Conservation (phyloP, 2,329 filamentous ascomycete genomes). For the Fusarium solani-melongenae region DNA sequence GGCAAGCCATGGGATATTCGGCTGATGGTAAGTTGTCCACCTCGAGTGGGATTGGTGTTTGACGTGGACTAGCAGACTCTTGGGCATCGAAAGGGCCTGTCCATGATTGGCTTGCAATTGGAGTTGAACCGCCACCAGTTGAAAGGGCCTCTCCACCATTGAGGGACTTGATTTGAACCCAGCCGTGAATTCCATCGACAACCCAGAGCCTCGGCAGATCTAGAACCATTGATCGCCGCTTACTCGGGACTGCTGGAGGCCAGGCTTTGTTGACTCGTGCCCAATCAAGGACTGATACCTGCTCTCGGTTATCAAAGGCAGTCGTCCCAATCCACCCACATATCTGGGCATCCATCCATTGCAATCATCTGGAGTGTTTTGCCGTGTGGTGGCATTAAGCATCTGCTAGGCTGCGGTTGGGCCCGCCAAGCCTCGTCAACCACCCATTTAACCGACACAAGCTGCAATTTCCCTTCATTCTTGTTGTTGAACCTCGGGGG, state of each 20-base stretch:
- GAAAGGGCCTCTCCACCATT: not conserved
- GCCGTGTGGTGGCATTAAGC: conserved; percentile 24
- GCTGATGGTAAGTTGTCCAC: not conserved
- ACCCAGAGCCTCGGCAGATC: conserved; percentile 18
- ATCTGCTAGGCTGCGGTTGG: conserved; percentile 5
- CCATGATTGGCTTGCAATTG: not conserved
- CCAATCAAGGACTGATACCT: not conserved
- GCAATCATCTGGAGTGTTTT: not conserved
- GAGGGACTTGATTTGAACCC: not conserved
- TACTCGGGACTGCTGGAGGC: conserved; percentile 1
- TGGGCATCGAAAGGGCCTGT: not conserved
- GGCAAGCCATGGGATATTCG: conserved; percentile 16
- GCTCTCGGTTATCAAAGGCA: not conserved
- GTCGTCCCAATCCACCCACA: not conserved
- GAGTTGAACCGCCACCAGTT: not conserved
- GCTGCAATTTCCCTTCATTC: not conserved
- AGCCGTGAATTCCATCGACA: conserved; percentile 10
- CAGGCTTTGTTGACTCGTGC: not conserved
- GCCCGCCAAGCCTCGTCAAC: conserved; percentile 8
- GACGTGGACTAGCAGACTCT: conserved; percentile 8
- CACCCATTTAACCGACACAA: conserved; percentile 10
- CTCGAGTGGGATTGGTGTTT: conserved; percentile 3
- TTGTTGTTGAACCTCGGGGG: not conserved
- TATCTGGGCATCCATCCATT: conserved; percentile 1
- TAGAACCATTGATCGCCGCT: conserved; percentile 37